Evolutionary conservation across 495 filamentous ascomycete species (phyloP).

Genomic region (Collariella sp.): DNA sequence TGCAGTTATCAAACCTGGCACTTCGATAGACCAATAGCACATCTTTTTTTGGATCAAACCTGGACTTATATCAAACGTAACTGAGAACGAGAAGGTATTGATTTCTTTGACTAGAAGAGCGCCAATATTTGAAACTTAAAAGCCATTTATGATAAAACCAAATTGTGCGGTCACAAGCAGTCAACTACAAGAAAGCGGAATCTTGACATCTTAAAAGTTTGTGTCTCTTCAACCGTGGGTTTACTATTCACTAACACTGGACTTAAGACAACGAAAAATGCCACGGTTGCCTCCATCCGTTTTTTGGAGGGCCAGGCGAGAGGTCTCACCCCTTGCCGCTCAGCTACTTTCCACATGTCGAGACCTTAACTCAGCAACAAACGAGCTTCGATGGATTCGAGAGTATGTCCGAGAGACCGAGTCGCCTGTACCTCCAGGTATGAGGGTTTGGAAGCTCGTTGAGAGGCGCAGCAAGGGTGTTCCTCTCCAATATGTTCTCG

Average conservation of each 20-base stretch:
- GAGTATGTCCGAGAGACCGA: conserved; percentile 38
- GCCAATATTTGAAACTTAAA: too few species aligned
- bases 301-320: conserved; percentile 47
- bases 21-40: neutral
- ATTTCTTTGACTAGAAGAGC: too few species aligned
- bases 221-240: too few species aligned
- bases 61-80: neutral
- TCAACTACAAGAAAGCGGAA: too few species aligned
- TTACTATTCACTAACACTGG: neutral
- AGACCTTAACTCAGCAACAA: conserved; percentile 53
- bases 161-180: too few species aligned
- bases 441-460: conserved; percentile 44
- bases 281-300: conserved; percentile 60
- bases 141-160: too few species aligned
- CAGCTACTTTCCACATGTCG: conserved; percentile 63
- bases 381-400: conserved; percentile 81
- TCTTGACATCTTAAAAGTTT: too few species aligned
- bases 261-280: conserved; percentile 42
- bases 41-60: neutral
- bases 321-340: conserved; percentile 51
- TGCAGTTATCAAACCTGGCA: neutral
- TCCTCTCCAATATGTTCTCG: conserved; percentile 85
- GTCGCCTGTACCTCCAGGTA: conserved; percentile 7
- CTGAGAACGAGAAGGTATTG: neutral
- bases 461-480: conserved; percentile 50